These are phyloP conservation scores for Pseudocercospora fuligena DNA, from an alignment of 2,329 filamentous ascomycete genomes.

Conservation along the genomic window DNA sequence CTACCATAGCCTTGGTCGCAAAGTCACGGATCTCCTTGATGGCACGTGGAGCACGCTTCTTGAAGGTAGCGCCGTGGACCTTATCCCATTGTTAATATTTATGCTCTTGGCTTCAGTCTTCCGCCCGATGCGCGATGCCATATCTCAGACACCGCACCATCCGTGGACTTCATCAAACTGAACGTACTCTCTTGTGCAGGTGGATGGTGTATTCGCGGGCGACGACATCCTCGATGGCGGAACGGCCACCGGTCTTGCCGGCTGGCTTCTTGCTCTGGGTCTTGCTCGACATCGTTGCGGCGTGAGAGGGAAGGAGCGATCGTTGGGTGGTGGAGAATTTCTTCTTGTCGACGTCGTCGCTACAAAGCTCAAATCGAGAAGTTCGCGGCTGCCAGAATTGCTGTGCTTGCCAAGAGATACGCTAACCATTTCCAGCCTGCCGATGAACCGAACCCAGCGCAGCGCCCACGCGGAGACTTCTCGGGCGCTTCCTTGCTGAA, in stretches of 20 bases:
- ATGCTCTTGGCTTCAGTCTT: slow-evolving; percentile 63
- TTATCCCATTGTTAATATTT: slow-evolving; percentile 53
- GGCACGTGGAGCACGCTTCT: slow-evolving; percentile 97
- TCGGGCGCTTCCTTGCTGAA: not conserved
- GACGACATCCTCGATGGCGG: slow-evolving; percentile 98
- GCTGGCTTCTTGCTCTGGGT: slow-evolving; percentile 63
- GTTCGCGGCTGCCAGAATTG: not conserved
- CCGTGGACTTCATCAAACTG: slow-evolving; percentile 75
- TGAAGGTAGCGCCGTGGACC: slow-evolving; percentile 98
- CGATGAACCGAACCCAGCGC: not conserved
- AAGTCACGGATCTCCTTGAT: slow-evolving; percentile 99
- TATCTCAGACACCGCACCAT: slow-evolving; percentile 46
- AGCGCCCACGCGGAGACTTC: not conserved
- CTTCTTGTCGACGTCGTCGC: slow-evolving; percentile 23
- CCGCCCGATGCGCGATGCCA: slow-evolving; percentile 59
- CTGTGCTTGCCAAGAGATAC: not conserved
- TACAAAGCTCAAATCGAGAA: not conserved
- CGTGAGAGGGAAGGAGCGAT: slow-evolving; percentile 19
- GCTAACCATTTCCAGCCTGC: not conserved
- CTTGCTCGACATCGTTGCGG: slow-evolving; percentile 48
- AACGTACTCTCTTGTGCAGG: slow-evolving; percentile 97
- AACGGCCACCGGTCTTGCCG: slow-evolving; percentile 72
- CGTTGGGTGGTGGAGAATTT: slow-evolving; percentile 17
- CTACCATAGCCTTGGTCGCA: slow-evolving; percentile 93
- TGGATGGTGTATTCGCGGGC: slow-evolving; percentile 99